phyloP scores from a whole-genome alignment of 441 rosid genomes.

The Geranium incanum region DNA sequence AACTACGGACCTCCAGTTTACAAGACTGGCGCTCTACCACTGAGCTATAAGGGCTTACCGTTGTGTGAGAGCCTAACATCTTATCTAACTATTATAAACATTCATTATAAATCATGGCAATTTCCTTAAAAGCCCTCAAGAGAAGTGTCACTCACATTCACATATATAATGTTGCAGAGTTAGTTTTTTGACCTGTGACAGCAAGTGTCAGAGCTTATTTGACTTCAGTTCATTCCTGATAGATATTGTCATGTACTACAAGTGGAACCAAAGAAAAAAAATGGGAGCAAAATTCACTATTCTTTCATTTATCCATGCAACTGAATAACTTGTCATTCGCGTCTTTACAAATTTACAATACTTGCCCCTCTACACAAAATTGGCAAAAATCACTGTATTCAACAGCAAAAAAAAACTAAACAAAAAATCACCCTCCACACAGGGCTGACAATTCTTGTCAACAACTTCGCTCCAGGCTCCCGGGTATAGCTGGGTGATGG shows the following conservation, averaged over 20 bases:
- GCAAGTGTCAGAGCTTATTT: too few relatives aligned
- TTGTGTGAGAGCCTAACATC: too few relatives aligned
- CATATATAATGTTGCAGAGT: too few relatives aligned
- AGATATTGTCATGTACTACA: background rate
- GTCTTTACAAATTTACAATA: constrained; percentile 4
- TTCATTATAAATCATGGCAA: too few relatives aligned
- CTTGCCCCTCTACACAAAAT: constrained; percentile 7
- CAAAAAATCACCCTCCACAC: background rate
- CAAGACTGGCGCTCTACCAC: constrained; percentile 97
- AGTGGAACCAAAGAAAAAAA: background rate
- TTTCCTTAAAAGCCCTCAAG: too few relatives aligned
- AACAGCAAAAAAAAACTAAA: background rate
- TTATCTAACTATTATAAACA: too few relatives aligned
- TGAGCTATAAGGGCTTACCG: constrained; percentile 68
- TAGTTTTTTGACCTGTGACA: too few relatives aligned
- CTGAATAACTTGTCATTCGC: background rate
- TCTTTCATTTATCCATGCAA: background rate
- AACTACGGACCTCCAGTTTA: constrained; percentile 96
- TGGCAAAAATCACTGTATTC: background rate
- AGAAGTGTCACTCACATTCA: too few relatives aligned
- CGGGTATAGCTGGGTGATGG: background rate
- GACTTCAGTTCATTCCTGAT: too few relatives aligned
- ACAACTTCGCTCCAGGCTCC: background rate
- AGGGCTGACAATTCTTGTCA: background rate
- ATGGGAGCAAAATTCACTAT: background rate